These are phyloP conservation scores for Simplicillium sp. DNA, from an alignment of 2,329 filamentous ascomycete species.

Conservation along the genomic window DNA sequence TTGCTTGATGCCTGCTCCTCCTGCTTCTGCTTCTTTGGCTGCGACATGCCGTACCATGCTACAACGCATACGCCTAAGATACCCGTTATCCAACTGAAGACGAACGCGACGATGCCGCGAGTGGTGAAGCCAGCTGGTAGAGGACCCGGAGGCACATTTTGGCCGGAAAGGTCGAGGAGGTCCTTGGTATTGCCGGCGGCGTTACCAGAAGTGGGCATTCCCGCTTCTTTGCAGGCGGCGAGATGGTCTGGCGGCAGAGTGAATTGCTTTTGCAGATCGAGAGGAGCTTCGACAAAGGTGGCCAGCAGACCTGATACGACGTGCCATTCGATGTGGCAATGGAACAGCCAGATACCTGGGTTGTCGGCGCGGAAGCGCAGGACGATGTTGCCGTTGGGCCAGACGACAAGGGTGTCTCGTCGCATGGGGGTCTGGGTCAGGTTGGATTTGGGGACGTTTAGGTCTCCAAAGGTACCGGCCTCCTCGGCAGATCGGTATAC, in stretches of 20 bases:
- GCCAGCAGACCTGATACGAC: slow-evolving; percentile 56
- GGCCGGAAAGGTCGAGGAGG: slow-evolving; percentile 51
- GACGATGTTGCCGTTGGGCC: slow-evolving; percentile 57
- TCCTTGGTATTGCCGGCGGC: slow-evolving; percentile 63
- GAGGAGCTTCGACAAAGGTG: slow-evolving; percentile 54
- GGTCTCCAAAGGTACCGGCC: slow-evolving; percentile 42
- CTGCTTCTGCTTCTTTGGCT: slow-evolving; percentile 2
- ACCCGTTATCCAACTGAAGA: slow-evolving; percentile 61
- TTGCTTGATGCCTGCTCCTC: too few species aligned
- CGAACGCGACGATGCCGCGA: slow-evolving; percentile 63
- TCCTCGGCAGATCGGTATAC: slow-evolving; percentile 51
- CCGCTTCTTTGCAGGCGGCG: slow-evolving; percentile 44
- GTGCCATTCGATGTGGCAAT: slow-evolving; percentile 79
- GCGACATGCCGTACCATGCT: slow-evolving; percentile 51
- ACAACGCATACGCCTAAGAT: slow-evolving; percentile 60
- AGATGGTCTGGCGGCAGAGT: slow-evolving; percentile 50
- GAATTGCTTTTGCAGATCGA: slow-evolving; percentile 49
- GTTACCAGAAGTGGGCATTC: slow-evolving; percentile 52
- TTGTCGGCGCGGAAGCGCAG: slow-evolving; percentile 60
- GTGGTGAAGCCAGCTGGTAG: slow-evolving; percentile 63
- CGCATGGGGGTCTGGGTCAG: slow-evolving; percentile 51
- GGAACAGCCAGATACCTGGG: slow-evolving; percentile 62
- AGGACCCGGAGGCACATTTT: slow-evolving; percentile 43
- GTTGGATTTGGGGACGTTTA: slow-evolving; percentile 30
- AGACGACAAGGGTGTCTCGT: slow-evolving; percentile 58